phyloP scores from a whole-genome alignment of 2,329 filamentous ascomycete genomes.

The Paecilomyces niveus region DNA sequence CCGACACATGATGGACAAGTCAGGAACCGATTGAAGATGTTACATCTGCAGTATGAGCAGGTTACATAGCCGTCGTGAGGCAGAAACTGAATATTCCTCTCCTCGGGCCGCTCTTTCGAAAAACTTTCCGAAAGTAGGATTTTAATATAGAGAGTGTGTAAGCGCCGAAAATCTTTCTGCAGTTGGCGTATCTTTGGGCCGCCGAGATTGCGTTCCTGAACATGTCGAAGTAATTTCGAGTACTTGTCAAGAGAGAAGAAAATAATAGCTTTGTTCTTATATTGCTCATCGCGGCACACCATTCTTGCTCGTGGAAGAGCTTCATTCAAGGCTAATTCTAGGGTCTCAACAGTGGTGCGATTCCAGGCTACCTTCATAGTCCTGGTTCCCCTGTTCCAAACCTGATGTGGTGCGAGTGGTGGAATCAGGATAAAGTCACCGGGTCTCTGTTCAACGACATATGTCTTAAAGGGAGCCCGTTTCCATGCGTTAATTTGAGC shows the following conservation, averaged over 20 bases:
- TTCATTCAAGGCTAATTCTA: constrained; percentile 78
- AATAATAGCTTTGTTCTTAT: constrained; percentile 95
- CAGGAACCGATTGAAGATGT: constrained; percentile 95
- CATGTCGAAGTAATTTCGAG: constrained; percentile 49
- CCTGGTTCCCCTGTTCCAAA: constrained; percentile 93
- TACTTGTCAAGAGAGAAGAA: constrained; percentile 85
- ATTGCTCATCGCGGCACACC: constrained; percentile 94
- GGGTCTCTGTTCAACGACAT: constrained; percentile 80
- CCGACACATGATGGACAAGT: constrained; percentile 81
- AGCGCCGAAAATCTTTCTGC: constrained; percentile 71
- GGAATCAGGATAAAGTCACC: constrained; percentile 94
- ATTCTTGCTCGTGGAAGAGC: constrained; percentile 81
- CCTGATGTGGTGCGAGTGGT: constrained; percentile 88
- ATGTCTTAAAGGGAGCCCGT: constrained; percentile 85
- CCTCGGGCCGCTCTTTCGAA: constrained; percentile 52
- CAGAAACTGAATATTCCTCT: constrained; percentile 66
- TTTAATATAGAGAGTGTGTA: constrained; percentile 71
- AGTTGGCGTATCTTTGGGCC: constrained; percentile 59
- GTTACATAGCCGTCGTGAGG: constrained; percentile 86
- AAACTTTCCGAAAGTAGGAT: constrained; percentile 85
- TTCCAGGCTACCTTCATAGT: constrained; percentile 99
- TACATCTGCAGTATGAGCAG: constrained; percentile 90
- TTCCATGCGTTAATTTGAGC: constrained; percentile 95
- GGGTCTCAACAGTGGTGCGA: constrained; percentile 81
- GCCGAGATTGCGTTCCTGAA: constrained; percentile 43